These are phyloP conservation scores for Colletotrichum australisinense DNA, from an alignment of 2,329 filamentous ascomycete genomes.

Conservation along the genomic window DNA sequence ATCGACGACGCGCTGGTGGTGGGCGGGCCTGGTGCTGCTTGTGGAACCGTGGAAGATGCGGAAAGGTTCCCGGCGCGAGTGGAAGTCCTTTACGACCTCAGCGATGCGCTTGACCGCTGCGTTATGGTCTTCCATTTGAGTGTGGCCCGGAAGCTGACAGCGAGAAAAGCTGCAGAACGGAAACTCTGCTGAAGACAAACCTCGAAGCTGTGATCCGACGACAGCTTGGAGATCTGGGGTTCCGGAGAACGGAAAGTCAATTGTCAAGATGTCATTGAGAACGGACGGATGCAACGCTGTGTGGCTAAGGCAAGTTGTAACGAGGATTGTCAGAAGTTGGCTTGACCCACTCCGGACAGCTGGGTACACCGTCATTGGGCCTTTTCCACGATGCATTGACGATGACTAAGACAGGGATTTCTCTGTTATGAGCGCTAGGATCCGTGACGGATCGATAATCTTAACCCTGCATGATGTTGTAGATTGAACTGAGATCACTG, in stretches of 20 bases:
- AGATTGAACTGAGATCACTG: neutral
- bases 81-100: slow-evolving; percentile 55
- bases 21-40: slow-evolving; percentile 76
- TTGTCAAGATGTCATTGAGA: neutral
- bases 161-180: neutral
- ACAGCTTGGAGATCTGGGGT: slow-evolving; percentile 2
- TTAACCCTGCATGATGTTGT: slow-evolving; percentile 22
- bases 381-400: neutral
- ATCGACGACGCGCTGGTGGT: slow-evolving; percentile 70
- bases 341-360: neutral
- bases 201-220: neutral
- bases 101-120: slow-evolving; percentile 56
- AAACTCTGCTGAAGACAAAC: slow-evolving; percentile 5
- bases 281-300: slow-evolving; percentile 3
- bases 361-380: slow-evolving; percentile 13
- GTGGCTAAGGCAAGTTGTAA: slow-evolving; percentile 6
- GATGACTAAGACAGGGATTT: slow-evolving; percentile 19
- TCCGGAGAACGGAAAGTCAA: slow-evolving; percentile 4
- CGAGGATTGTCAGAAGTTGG: slow-evolving; percentile 21
- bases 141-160: neutral
- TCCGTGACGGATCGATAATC: slow-evolving; percentile 9
- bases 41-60: slow-evolving; percentile 83
- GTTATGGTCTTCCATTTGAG: slow-evolving; percentile 56
- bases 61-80: slow-evolving; percentile 64
- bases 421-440: neutral